These are phyloP conservation scores for Chrysosporium queenslandicum DNA, from an alignment of 2,329 filamentous ascomycete species.

Conservation along the genomic window DNA sequence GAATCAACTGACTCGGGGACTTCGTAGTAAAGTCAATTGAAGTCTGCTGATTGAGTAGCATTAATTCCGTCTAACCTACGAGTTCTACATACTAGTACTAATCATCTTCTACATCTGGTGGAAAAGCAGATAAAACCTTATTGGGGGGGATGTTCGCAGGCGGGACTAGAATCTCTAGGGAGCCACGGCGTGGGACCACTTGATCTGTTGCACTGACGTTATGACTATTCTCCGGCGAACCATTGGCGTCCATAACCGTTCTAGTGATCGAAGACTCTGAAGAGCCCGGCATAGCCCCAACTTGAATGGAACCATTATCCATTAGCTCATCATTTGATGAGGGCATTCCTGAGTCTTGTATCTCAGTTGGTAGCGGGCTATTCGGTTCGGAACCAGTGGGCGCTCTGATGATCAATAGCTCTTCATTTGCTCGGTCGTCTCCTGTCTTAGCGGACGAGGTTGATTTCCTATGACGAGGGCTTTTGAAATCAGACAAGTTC, in stretches of 20 bases:
- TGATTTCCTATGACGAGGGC: slow-evolving; percentile 44
- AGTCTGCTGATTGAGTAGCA: neutral
- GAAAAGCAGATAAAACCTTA: neutral
- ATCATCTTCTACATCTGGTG: no score
- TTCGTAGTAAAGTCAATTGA: no score
- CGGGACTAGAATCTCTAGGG: neutral
- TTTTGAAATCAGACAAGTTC: neutral
- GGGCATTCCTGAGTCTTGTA: neutral
- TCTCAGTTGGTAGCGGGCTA: slow-evolving; percentile 10
- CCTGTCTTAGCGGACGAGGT: slow-evolving; percentile 33
- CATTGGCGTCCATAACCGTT: neutral
- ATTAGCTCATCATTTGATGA: neutral
- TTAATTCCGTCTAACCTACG: neutral
- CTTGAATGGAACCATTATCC: neutral
- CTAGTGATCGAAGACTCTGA: neutral
- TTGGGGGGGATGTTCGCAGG: neutral
- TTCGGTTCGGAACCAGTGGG: slow-evolving; percentile 46
- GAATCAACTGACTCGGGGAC: no score
- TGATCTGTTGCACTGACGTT: neutral
- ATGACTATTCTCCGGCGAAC: neutral
- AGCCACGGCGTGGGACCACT: neutral
- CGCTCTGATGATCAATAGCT: slow-evolving; percentile 56
- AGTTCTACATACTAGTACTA: neutral
- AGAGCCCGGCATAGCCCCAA: neutral
- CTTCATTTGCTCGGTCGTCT: slow-evolving; percentile 33